A percentile compares a stretch with the other conserved stretches of the same genome.
phyloP scores from a whole-genome alignment of 73 alveolate genomes.

The Paraurostyla sp. region DNA sequence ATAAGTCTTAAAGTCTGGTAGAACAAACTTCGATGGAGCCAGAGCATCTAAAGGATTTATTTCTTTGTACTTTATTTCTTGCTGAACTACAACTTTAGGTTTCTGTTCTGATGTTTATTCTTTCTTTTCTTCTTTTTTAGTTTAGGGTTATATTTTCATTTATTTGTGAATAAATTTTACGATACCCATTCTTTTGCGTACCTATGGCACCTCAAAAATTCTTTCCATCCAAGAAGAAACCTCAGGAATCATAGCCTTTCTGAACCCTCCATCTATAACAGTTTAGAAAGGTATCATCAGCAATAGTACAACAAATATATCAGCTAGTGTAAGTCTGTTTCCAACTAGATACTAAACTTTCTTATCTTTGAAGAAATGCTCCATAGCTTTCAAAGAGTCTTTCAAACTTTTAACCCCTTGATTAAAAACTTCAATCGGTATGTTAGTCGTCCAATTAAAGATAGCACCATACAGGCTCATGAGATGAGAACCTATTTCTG shows the following conservation, averaged over 20 bases:
- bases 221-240: conserved; percentile 39
- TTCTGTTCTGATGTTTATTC: conserved; percentile 29
- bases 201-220: conserved; percentile 45
- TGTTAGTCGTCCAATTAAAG: conserved; percentile 35
- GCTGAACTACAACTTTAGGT: conserved; percentile 9
- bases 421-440: conserved; percentile 47
- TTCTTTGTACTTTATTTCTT: conserved; percentile 62
- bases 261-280: conserved; percentile 65
- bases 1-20: conserved; percentile 82
- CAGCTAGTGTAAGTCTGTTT: conserved; percentile 79
- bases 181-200: conserved; percentile 57
- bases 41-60: conserved; percentile 83
- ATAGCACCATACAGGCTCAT: neutral
- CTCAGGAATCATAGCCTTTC: conserved; percentile 59
- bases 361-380: conserved; percentile 77
- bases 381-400: conserved; percentile 71
- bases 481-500: conserved; percentile 37
- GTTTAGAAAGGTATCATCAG: conserved; percentile 40
- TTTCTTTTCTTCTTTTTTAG: conserved; percentile 69
- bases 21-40: conserved; percentile 85
- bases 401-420: conserved; percentile 69
- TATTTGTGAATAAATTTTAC: conserved; percentile 61
- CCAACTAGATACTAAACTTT: conserved; percentile 82
- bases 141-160: conserved; percentile 19
- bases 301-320: conserved; percentile 56